Conservation (phyloP, 495 filamentous ascomycete species). For the Penicillium herquei region DNA sequence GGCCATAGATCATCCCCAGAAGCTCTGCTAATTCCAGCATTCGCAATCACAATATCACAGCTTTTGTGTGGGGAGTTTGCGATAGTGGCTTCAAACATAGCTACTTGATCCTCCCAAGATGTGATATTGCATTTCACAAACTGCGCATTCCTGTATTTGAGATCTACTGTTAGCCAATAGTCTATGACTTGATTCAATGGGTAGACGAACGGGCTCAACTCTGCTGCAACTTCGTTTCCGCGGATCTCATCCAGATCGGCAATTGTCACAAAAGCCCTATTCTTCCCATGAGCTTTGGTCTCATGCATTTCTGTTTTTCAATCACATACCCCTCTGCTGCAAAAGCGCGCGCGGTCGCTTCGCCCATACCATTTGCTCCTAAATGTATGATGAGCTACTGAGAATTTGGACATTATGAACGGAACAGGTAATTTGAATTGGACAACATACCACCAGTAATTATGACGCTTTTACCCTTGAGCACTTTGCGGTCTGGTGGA, state of each 20-base stretch:
- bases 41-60: constrained; percentile 30
- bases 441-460: constrained; percentile 12
- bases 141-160: constrained; percentile 14
- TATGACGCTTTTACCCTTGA: constrained; percentile 32
- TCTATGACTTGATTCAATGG: not conserved
- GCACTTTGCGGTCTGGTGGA: constrained; percentile 11
- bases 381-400: not conserved
- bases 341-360: constrained; percentile 33
- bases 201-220: constrained; percentile 13
- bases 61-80: constrained; percentile 18
- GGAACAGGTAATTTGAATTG: too few species aligned
- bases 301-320: not conserved
- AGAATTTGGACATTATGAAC: too few species aligned
- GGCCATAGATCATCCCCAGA: constrained; percentile 29
- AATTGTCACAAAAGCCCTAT: constrained; percentile 33
- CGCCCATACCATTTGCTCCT: constrained; percentile 44
- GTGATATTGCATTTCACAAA: constrained; percentile 23
- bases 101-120: constrained; percentile 21
- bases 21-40: constrained; percentile 38
- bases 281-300: not conserved
- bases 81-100: constrained; percentile 17
- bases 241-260: constrained; percentile 34
- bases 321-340: constrained; percentile 21
- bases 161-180: too few species aligned
- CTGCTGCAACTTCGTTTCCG: constrained; percentile 21